phyloP scores from a whole-genome alignment of 192 early-diverging fungal genomes.

The Backusella australiensis region DNA sequence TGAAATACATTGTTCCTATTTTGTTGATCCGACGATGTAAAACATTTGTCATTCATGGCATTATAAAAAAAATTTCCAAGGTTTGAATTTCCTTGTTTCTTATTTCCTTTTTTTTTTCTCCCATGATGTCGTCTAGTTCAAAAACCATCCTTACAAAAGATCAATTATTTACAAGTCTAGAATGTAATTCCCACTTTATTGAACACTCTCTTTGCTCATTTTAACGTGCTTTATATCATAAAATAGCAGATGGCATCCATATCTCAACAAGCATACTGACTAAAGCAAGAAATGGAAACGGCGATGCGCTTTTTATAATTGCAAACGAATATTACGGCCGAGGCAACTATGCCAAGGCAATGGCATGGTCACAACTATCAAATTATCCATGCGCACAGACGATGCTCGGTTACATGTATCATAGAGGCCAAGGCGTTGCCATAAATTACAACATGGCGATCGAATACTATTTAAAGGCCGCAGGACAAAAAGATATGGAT shows the following conservation, averaged over 20 bases:
- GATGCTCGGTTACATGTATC: background rate
- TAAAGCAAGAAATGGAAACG: background rate
- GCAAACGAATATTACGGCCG: background rate
- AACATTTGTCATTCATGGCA: no score
- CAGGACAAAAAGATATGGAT: background rate
- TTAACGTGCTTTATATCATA: background rate
- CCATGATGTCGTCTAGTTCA: background rate
- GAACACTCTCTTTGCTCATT: background rate
- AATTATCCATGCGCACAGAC: background rate
- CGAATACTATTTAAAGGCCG: background rate
- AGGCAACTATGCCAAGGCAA: background rate
- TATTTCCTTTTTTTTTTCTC: background rate
- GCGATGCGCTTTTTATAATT: background rate
- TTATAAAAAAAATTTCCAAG: no score
- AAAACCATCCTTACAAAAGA: background rate
- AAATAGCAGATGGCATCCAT: background rate
- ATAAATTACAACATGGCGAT: background rate
- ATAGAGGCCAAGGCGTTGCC: background rate
- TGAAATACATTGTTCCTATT: no score
- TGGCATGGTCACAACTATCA: background rate
- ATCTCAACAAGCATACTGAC: background rate
- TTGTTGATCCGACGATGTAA: no score
- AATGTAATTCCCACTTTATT: background rate
- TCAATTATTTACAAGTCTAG: background rate
- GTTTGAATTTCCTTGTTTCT: background rate